Conservation (phyloP, 2,329 filamentous ascomycete genomes). For the Coniosporium tulheliwenetii region DNA sequence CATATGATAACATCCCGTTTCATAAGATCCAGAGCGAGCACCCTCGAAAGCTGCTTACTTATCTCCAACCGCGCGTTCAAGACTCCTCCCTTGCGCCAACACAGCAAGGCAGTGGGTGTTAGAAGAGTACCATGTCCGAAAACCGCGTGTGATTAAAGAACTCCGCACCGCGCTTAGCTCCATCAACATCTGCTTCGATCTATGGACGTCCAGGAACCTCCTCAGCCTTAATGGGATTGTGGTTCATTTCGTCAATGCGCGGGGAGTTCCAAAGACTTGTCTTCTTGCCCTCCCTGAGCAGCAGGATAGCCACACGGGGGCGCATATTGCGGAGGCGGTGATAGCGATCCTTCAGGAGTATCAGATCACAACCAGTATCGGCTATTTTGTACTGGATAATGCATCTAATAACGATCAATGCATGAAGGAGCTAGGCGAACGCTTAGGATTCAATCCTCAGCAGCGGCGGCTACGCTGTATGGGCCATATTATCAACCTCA, state of each 20-base stretch:
- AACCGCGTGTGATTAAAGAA: neutral
- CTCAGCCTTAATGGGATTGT: slow-evolving; percentile 5
- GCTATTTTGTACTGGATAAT: slow-evolving; percentile 7
- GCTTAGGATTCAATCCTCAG: slow-evolving; percentile 2
- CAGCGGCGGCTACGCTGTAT: slow-evolving; percentile 3
- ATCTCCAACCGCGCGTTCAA: neutral
- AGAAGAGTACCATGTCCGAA: neutral
- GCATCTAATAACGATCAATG: slow-evolving; percentile 5
- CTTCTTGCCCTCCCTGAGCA: slow-evolving; percentile 5
- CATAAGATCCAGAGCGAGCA: neutral
- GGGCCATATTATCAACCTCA: slow-evolving; percentile 6
- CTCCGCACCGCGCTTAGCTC: neutral
- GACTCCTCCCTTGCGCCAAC: neutral
- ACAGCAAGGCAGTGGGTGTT: neutral
- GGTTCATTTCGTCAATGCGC: slow-evolving; percentile 5
- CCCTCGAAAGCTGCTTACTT: neutral
- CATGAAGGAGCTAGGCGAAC: slow-evolving; percentile 1
- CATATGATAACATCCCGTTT: neutral
- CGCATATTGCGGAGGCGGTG: slow-evolving; percentile 1
- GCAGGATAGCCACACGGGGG: slow-evolving; percentile 3
- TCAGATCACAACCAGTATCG: slow-evolving; percentile 1
- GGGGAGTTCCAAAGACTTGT: slow-evolving; percentile 1
- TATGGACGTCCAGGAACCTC: slow-evolving; percentile 8
- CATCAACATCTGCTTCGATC: slow-evolving; percentile 6
- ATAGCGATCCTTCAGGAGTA: slow-evolving; percentile 2